Percentiles rank a stretch among this genome's conserved stretches.
Conservation (phyloP, 768 basidiomycete species). For the Leucocoprinus birnbaumii region DNA sequence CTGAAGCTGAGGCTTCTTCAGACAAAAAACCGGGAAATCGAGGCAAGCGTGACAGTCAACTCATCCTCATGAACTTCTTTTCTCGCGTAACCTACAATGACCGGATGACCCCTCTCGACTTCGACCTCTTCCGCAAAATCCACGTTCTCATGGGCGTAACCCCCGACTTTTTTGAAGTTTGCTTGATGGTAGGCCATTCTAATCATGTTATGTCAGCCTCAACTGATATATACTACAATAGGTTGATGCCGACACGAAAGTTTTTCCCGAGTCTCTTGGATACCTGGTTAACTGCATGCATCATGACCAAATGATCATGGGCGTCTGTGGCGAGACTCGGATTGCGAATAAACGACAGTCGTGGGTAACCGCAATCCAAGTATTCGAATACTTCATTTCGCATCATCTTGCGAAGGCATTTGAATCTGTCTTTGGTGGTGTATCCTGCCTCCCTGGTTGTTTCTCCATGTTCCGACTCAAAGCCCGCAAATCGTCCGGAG, state of each 20-base stretch:
- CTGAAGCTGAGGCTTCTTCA: constrained; percentile 72
- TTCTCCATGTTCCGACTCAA: constrained; percentile 99
- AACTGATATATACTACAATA: constrained; percentile 27
- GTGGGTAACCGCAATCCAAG: constrained; percentile 98
- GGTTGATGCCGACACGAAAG: constrained; percentile 99
- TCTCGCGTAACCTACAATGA: constrained; percentile 99
- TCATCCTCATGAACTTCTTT: constrained; percentile 99
- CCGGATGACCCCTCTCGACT: constrained; percentile 96
- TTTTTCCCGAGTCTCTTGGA: constrained; percentile 85
- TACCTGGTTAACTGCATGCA: constrained; percentile 98
- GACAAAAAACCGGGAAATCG: constrained; percentile 98
- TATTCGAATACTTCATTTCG: constrained; percentile 98
- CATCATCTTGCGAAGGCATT: constrained; percentile 98
- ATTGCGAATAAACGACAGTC: constrained; percentile 98
- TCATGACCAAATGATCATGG: constrained; percentile 98
- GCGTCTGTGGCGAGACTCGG: constrained; percentile 96
- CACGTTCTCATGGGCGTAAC: constrained; percentile 98
- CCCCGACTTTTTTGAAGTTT: constrained; percentile 97
- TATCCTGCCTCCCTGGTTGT: constrained; percentile 98
- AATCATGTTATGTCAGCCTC: background rate
- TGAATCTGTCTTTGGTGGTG: constrained; percentile 98
- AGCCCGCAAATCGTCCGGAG: constrained; percentile 80
- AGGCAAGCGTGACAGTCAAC: constrained; percentile 97
- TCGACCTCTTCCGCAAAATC: constrained; percentile 95
- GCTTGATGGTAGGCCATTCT: constrained; percentile 79